Evolutionary conservation across 345 rosid genomes (phyloP), one percentile per base, ranked within the genome.

Genomic region (Gossypium stocksii): DNA sequence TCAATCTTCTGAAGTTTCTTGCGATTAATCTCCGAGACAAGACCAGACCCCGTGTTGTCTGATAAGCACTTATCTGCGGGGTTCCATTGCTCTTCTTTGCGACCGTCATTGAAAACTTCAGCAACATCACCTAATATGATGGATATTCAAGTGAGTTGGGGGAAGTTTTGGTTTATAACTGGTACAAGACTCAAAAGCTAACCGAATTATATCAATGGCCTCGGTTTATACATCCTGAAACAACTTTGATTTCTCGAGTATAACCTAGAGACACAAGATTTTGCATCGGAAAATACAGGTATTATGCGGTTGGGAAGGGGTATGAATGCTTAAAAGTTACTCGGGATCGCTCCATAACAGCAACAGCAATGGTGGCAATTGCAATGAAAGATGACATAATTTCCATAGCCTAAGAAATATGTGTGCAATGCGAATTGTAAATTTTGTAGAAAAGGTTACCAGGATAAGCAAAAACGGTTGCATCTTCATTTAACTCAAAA

Each of bases 1-100:
- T 94, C 97, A 11, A 94, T 78, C 77, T 88, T 91, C 75, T 89
- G 92, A 79, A 94, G 82, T 83, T 92, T 94, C 94, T 86, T 87
- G 48, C 89, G 89, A 77, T 81, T 85, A 75, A 90, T 85, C 85
- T 90, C 90, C 7, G 90, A 85, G 49, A 88, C 74, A 64, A 83
- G 84, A 76, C 80, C 80, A 74, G 92, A 75, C 3, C 71, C 72
- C 13, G 44, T 57, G 22, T 77, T 79, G 72, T 77, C 81, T 20
- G 85, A 81, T 68, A 77, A 76, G 56, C 77, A 51, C 44, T 81
- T 84, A 74, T 83, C 84, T 2, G 77, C 83, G 48, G 85, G 77
- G 71, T 80, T 78, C 90, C 89, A 84, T 73, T 78, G 82, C 75
- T 84, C 86, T 57, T 82, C 91, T 77, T 79, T 83, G 43, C 66